Base-by-base conservation (phyloP, 306 rosid genomes). In the Casuarina equisetifolia region DNA sequence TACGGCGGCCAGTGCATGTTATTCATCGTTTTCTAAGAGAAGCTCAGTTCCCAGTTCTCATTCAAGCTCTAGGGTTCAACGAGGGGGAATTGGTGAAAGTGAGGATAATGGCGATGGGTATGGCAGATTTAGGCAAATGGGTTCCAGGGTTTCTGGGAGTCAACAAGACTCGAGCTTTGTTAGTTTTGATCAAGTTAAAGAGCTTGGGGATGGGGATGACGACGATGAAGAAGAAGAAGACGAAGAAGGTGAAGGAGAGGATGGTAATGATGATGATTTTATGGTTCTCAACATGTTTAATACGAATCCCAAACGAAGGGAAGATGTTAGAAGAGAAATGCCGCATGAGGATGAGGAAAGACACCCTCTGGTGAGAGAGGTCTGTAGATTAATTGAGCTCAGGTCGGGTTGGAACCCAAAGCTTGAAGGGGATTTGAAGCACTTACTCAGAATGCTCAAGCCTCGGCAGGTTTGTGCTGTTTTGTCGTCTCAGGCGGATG, bases 391-490 rank as follows among this genome's bases (percentile, higher is more conserved):
- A 51, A 77, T 92, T 72, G 70, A 90, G 39, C 90, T 86, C 44
- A 84, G 97, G 79, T 79, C 98, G 3, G 67, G 84, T 80, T 94
- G 97, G 98, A 91, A 85, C 76, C 87, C 90, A 1, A 87, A 83
- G 76, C 79, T 86, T 71, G 97, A 90, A 85, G 90, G 78, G 38
- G 79, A 90, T 7, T 70, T 90, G 81, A 88, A 93, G 81, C 86
- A 89, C 76, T 84, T 89, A 69, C 54, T 92, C 36, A 86, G 98
- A 86, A 85, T 94, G 80, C 91, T 94, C 62, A 92, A 84, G 68
- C 97, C 95, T 7, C 86, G 71, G 50, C 97, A 90, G 74, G 91
- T 94, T 72, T 94, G 95, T 76, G 93, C 92, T 38, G 90, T 94
- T 83, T 77, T 94, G 85, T 85, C 78, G 72, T 89, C 93, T 74